Base-by-base conservation (phyloP, 129 eudicot genomes). In the Pulicaria dysenterica region DNA sequence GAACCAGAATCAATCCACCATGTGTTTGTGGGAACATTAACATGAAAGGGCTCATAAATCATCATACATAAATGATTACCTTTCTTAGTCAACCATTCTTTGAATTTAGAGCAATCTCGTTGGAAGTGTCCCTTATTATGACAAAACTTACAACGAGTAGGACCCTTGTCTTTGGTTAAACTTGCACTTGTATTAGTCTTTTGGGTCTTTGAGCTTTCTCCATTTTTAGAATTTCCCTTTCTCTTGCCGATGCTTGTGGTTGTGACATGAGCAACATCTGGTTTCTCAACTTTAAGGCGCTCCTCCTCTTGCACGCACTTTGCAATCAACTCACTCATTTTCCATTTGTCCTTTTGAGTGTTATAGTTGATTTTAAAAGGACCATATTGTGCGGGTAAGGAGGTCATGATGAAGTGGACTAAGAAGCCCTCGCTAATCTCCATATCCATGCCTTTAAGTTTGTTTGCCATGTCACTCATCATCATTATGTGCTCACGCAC, bases 281-380 rank as follows among this genome's bases (percentile, higher is more conserved):
- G 69, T 12, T 63, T 40, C 31, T 14, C 69, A 14, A 63, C 31
- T 8, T 54, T 15, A 16, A 17, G 36, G 3, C 13, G 12, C 9
- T 16, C 36, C 9, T 54, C 11, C 36, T 54, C 36, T 6, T 14
- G 8, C 5, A 54, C 31, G 31, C 59, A 49, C 55, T 7, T 4
- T 10, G 15, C 66, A 31, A 31, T 40, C 44, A 60, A 24, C 31
- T 24, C 31, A 24, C 31, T 24, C 31, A 2, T 24, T 24, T 24
- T 24, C 2, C 31, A 24, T 63, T 63, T 63, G 7, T 63, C 50
- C 48, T 38, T 63, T 17, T 63, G 48, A 8, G 46, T 41, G 5
- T 63, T 63, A 37, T 38, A 63, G 41, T 63, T 63, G 47, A 38
- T 63, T 14, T 63, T 63, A n/a, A 63, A 63, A 8, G 69, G 48